Evolutionary conservation across 106 monocot species (phyloP).

Genomic region (Narthecium ossifragum): DNA sequence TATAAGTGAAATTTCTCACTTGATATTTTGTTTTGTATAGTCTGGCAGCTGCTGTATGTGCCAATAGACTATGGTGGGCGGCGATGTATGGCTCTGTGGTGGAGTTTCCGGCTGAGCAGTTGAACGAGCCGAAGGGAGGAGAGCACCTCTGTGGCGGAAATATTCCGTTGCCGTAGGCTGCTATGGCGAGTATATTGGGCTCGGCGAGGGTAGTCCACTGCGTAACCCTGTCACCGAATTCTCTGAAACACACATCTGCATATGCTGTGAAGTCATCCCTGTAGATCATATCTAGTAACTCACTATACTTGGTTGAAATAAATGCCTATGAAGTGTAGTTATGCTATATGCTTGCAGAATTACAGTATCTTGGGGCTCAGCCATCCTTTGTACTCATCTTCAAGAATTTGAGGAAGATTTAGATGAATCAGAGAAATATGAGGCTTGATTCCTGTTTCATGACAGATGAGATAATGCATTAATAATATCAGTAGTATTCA

Average conservation of each 20-base stretch:
- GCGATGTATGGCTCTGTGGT: conserved; percentile 46
- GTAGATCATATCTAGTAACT: background rate
- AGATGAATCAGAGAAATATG: conserved; percentile 55
- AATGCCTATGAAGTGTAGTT: background rate
- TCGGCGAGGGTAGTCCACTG: conserved; percentile 62
- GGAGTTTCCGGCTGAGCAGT: conserved; percentile 46
- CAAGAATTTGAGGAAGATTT: conserved; percentile 63
- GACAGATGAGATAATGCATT: background rate
- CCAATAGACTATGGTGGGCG: conserved; percentile 33
- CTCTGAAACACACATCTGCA: conserved; percentile 58
- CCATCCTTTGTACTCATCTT: conserved; percentile 68
- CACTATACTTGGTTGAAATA: background rate
- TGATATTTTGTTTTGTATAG: conserved; percentile 49
- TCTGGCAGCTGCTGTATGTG: conserved; percentile 31
- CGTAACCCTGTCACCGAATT: conserved; percentile 59
- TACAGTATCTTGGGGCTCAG: conserved; percentile 60
- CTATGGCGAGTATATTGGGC: conserved; percentile 28
- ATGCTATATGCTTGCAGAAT: background rate
- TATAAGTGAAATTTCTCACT: conserved; percentile 14
- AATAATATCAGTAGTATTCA: background rate
- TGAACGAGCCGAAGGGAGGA: conserved; percentile 34
- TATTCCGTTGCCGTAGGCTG: conserved; percentile 26
- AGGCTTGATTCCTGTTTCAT: conserved; percentile 52
- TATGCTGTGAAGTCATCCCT: conserved; percentile 67
- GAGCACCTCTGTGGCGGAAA: conserved; percentile 42